Percentiles rank a stretch among this genome's conserved stretches.
phyloP scores from a whole-genome alignment of 2,329 filamentous ascomycete species.

The Sclerotinia nivalis region DNA sequence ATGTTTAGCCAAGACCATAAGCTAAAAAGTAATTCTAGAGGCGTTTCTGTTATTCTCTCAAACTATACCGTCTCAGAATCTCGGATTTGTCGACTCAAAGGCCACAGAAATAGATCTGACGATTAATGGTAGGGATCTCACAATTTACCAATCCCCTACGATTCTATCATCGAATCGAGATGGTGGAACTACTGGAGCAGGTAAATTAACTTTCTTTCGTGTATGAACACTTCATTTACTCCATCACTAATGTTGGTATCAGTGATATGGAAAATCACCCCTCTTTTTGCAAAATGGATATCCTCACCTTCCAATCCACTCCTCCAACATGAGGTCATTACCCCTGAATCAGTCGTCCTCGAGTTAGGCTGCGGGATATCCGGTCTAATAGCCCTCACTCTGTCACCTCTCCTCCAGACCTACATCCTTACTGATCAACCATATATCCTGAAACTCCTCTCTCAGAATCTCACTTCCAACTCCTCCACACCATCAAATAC shows the following conservation, averaged over 20 bases:
- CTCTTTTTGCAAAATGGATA: conserved; percentile 80
- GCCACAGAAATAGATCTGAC: conserved; percentile 65
- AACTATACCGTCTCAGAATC: conserved; percentile 69
- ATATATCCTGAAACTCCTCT: conserved; percentile 78
- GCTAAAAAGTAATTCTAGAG: conserved; percentile 56
- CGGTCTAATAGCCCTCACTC: conserved; percentile 70
- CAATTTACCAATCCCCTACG: conserved; percentile 79
- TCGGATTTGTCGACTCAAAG: conserved; percentile 81
- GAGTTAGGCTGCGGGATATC: conserved; percentile 91
- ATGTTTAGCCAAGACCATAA: neutral
- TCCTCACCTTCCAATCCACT: conserved; percentile 63
- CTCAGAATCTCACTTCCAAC: conserved; percentile 69
- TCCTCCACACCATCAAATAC: conserved; percentile 17
- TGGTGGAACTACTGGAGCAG: conserved; percentile 72
- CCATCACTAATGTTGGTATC: neutral
- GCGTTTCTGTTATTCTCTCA: conserved; percentile 85
- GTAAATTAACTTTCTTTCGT: conserved; percentile 41
- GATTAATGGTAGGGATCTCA: conserved; percentile 69
- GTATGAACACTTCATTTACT: conserved; percentile 23
- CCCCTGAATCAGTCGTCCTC: conserved; percentile 48
- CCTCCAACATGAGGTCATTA: neutral
- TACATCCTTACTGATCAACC: conserved; percentile 86
- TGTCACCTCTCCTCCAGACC: conserved; percentile 58
- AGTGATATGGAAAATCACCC: conserved; percentile 93
- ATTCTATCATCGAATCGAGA: conserved; percentile 75